Base-by-base conservation (phyloP, 2,329 filamentous ascomycete species). In the Dactylellina sp. region DNA sequence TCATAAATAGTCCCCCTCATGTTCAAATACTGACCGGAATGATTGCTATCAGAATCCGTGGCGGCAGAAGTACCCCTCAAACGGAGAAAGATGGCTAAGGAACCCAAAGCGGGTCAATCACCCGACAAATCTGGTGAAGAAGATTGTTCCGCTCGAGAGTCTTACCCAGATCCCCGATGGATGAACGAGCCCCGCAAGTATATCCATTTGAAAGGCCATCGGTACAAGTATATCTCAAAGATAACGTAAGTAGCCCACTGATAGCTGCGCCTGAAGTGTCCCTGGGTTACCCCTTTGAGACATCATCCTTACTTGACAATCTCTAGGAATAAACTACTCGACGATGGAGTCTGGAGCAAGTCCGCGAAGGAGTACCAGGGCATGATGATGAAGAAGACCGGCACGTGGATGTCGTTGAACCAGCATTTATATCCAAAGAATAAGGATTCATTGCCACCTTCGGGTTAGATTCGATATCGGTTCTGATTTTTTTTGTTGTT, bases 371-470 rank as follows among this genome's bases (percentile, higher is more conserved):
- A 74, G 44, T 74, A 74, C 46, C 70, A 74, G 32, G 70, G 65
- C 14, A 74, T 65, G 14, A 56, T 61, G 52, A 53, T 66, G 22
- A 74, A 74, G 49, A 74, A 74, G 40, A 74, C 70, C 11, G 70
- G 70, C 28, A 74, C 70, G 16, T 74, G 70, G 70, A 57, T 62
- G 55, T 74, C 70, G 14, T 61, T 74, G 55, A 74, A 74, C 18
- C 61, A 65, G 24, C 70, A 74, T 47, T 52, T 74, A 52, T 74
- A 74, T 65, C 55, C 62, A 50, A 62, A 66, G 49, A 55, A 61
- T 57, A 74, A 66, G 61, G 68, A 72, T 59, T 72, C 50, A 50
- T 66, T 74, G 62, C 70, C 70, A 55, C 70, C 70, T 47, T 74
- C 70, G 46, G 70, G 70, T 72, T 53, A 65, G 55, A 65, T 56